Base-by-base conservation (phyloP, 78 protist species). In the Parvularia atlantis region DNA sequence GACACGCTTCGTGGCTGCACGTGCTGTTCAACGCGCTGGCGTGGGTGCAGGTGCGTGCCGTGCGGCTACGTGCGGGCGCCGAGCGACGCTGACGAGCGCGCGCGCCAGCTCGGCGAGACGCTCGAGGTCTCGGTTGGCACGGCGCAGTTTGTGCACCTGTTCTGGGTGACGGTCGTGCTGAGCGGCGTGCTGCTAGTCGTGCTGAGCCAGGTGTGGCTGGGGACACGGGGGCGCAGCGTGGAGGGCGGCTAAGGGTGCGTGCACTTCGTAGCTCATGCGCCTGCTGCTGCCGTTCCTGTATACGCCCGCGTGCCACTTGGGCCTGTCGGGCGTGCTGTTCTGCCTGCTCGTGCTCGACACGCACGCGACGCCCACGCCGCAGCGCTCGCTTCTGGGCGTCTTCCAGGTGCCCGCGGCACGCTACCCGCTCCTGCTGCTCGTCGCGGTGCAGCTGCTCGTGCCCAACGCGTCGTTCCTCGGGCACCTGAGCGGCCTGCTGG, bases 251-350 rank as follows among this genome's bases (percentile, higher is more conserved):
- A n/a, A n/a, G n/a, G n/a, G n/a, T n/a, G n/a, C n/a, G n/a, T n/a
- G n/a, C n/a, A n/a, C n/a, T 7, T 26, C 62, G 62, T 56, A 56
- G 35, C 35, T 10, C 36, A 17, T 56, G 14, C 35, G 30, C 30
- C 44, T 10, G 39, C 33, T 59, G 33, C 43, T 40, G 26, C 35
- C 4, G 6, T 28, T 43, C 40, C 24, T 14, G 26, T 64, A 24
- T 17, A 7, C 4, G n/a, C 1, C 3, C 33, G 14, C 31, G 37
- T 72, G 77, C 56, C 9, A 54, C 60, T 3, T 59, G 1, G 77
- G 77, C 30, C 30, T 72, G 50, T 35, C 54, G 17, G 77, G 77
- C 24, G 77, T 72, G 11, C 3, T 72, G 28, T 72, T 72, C 30
- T 16, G 62, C 24, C 26, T 72, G 66, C 11, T 72, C 9, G 66